Base-by-base conservation (phyloP, 2,329 filamentous ascomycete species). In the Pseudohalonectria lignicola region DNA sequence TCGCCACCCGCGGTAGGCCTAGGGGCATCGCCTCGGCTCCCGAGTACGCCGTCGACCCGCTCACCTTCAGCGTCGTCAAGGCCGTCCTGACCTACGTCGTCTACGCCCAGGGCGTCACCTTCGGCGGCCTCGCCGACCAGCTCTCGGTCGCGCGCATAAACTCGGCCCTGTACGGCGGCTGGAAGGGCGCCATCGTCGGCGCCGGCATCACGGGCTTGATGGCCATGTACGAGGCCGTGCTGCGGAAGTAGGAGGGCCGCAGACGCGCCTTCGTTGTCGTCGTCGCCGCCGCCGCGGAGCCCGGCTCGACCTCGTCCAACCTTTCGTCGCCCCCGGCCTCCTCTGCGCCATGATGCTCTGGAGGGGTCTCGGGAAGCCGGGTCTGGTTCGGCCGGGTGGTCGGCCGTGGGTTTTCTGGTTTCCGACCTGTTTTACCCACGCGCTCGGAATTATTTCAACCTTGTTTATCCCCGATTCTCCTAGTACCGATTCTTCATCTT, bases 1-100 rank as follows among this genome's bases (percentile, higher is more conserved):
- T 37, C 11, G 35, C 26, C 25, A 37, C 35, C 17, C 25, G 35
- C 19, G 35, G 35, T n/a, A 45, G 67, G 64, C 47, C 68, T 66
- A 53, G 54, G 53, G 29, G 35, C 35, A 48, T 55, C 36, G 54
- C 62, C 28, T 30, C 23, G 8, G n/a, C 15, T 26, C 39, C 42
- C 34, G 71, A 76, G 45, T 78, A 80, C 46, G 63, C 69, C 5
- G 77, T 90, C 46, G 92, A 98, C 56, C 88, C 88, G 4, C 64
- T 96, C 53, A 83, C 81, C 17, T 98, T 93, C 63, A 94, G 88
- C 64, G 79, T 96, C 41, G 76, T 76, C 49, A 94, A 94, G 66
- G 88, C 82, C 0, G 56, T 96, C 39, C 60, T 88, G 42, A 79
- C 84, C 7, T 94, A 83, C 57, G 71, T 90, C 25, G 79, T 94